Evolutionary conservation across 768 basidiomycete species (phyloP).

Genomic region (Lactarius quietus): DNA sequence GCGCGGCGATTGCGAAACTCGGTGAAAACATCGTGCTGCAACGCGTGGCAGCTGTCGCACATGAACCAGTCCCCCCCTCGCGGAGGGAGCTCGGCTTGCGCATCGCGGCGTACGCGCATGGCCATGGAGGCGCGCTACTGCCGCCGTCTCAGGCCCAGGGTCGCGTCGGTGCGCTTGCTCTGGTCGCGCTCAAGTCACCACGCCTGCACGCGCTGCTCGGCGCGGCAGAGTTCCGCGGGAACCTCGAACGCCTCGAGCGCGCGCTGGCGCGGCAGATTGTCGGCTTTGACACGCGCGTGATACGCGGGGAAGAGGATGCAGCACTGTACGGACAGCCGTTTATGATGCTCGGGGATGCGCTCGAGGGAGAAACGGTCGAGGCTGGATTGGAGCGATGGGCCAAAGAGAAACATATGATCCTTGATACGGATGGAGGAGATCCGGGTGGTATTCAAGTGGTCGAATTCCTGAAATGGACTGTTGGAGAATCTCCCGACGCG

Average conservation of each 20-base stretch:
- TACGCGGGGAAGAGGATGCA: constrained; percentile 19
- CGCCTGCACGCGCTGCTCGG: constrained; percentile 14
- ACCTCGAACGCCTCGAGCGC: constrained; percentile 24
- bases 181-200: constrained; percentile 23
- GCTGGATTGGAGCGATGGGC: constrained; percentile 23
- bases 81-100: too few relatives aligned
- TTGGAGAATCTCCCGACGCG: too few relatives aligned
- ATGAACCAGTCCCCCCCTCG: too few relatives aligned
- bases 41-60: too few relatives aligned
- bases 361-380: constrained; percentile 21
- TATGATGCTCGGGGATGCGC: constrained; percentile 20
- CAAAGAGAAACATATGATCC: too few relatives aligned
- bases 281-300: constrained; percentile 21
- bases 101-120: too few relatives aligned
- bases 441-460: constrained; percentile 5
- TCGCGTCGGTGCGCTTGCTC: constrained; percentile 15
- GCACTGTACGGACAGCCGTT: constrained; percentile 24
- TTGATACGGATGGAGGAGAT: constrained; percentile 16
- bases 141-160: too few relatives aligned
- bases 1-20: too few relatives aligned
- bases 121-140: too few relatives aligned
- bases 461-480: too few relatives aligned
- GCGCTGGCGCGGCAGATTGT: constrained; percentile 25
- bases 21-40: too few relatives aligned
- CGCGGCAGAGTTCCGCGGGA: constrained; percentile 13